Percentiles rank a stretch among this genome's conserved stretches.
Conservation (phyloP, 164 flowering plant species). For the Aristolochia fimbriata region DNA sequence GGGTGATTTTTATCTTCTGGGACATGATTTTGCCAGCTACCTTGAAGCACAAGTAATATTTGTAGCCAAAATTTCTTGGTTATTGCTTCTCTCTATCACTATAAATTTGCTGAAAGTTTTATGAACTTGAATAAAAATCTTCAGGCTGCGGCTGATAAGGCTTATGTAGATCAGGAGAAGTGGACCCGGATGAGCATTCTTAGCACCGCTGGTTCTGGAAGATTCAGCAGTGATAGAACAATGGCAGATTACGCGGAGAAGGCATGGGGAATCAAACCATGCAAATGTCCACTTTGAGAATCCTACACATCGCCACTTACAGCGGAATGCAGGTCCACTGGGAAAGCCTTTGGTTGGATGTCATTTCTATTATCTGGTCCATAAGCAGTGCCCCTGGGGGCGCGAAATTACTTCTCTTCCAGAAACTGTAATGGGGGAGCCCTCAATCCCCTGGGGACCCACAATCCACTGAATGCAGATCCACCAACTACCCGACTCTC, state of each 20-base stretch:
- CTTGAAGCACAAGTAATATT: constrained; percentile 46
- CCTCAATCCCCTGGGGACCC: too few species aligned
- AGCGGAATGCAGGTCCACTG: too few species aligned
- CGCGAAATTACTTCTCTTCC: too few species aligned
- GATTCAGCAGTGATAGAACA: constrained; percentile 52
- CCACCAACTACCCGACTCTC: too few species aligned
- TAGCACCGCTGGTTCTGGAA: constrained; percentile 43
- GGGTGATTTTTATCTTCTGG: constrained; percentile 52
- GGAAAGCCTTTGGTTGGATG: too few species aligned
- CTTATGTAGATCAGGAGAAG: constrained; percentile 44
- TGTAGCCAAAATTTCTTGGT: neutral
- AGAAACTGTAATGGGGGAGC: too few species aligned
- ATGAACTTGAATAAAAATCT: neutral
- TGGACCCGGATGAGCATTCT: constrained; percentile 56
- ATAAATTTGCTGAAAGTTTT: neutral
- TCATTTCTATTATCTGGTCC: too few species aligned
- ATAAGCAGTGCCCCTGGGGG: too few species aligned
- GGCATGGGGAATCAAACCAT: constrained; percentile 43
- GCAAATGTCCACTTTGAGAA: constrained; percentile 33
- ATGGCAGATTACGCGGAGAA: constrained; percentile 41
- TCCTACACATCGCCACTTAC: too few species aligned
- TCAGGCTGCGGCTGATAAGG: constrained; percentile 46
- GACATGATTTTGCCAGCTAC: constrained; percentile 45
- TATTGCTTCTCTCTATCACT: neutral
- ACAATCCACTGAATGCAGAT: too few species aligned